Base-by-base conservation (phyloP, 352 stramenopile species). In the Globisporangium recalcitrans region DNA sequence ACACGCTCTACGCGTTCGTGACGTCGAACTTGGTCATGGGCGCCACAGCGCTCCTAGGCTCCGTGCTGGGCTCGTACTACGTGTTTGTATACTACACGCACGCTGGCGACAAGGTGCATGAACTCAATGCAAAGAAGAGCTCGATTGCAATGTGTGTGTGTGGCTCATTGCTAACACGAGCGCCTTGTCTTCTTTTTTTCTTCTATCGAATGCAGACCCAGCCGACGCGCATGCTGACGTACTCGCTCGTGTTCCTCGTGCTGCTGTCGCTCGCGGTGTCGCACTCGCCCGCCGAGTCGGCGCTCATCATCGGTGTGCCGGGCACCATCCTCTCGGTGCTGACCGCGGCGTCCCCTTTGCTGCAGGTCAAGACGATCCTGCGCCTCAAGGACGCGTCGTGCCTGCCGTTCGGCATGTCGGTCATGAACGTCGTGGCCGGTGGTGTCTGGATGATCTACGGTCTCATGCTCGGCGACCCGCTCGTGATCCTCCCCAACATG, bases 381-480 rank as follows among this genome's bases (percentile, higher is more conserved):
- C 72, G 71, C 24, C 76, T 66, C 5, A 71, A 74, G 47, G 85
- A 93, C 59, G 85, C 85, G 19, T 90, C 85, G 1, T 84, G 73
- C 24, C 63, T 93, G 58, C 85, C 85, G 1, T 69, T 85, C 1
- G 85, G 85, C 51, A 93, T 93, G 85, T 86, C 82, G 31, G 70
- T 80, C 14, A 93, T 93, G 85, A 93, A 78, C 27, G 73, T 90
- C 3, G 71, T 93, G 40, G 73, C 79, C 1, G 80, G 85, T 7
- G 69, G 71, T 1, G 70, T 90, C 9, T 93, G 84, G 84, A 73
- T 75, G 52, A 60, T 78, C 5, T 93, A 93, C 63, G 82, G 84
- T 1, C 29, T 91, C 29, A 80, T 93, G 65, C 60, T 91, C 11
- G 53, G 69, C 0, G 85, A 93, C 56, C 59, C 62, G 21, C 63